Conservation (phyloP, 1,139 yeast genomes). For the Blastobotrys aristatus region DNA sequence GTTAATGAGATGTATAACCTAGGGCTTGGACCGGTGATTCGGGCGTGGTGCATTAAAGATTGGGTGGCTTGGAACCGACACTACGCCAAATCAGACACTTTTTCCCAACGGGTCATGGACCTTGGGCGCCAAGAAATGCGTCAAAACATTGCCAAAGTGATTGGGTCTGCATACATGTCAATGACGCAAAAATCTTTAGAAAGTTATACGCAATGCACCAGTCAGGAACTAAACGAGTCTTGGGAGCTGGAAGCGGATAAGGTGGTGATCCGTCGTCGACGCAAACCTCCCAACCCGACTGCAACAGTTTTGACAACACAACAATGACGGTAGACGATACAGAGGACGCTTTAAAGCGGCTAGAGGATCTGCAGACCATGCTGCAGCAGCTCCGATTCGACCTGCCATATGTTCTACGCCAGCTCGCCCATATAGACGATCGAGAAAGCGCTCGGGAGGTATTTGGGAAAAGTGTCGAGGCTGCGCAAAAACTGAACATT, state of each 20-base stretch:
- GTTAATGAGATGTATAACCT: constrained; percentile 9
- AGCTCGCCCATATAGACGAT: constrained; percentile 25
- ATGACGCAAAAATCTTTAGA: constrained; percentile 1
- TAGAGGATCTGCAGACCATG: constrained; percentile 19
- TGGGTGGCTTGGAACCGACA: constrained; percentile 18
- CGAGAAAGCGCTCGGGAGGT: constrained; percentile 18
- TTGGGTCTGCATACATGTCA: constrained; percentile 20
- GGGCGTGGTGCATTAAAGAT: constrained; percentile 17
- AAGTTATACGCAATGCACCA: not conserved
- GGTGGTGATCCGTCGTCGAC: not conserved
- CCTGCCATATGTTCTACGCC: constrained; percentile 21
- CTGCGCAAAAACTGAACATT: constrained; percentile 13
- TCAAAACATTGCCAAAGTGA: constrained; percentile 12
- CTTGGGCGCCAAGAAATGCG: constrained; percentile 10
- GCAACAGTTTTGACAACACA: not conserved
- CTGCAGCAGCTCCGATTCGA: constrained; percentile 23
- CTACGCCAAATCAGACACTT: constrained; percentile 11
- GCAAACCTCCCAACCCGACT: not conserved
- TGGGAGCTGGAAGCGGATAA: not conserved
- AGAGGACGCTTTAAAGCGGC: constrained; percentile 17
- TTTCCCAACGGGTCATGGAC: constrained; percentile 14
- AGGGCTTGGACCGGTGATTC: constrained; percentile 13
- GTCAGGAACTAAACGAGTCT: not conserved
- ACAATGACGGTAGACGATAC: not conserved
- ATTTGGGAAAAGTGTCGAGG: constrained; percentile 13